Conservation (phyloP, 2,329 filamentous ascomycete species). For the Sporothrix brasiliensis region DNA sequence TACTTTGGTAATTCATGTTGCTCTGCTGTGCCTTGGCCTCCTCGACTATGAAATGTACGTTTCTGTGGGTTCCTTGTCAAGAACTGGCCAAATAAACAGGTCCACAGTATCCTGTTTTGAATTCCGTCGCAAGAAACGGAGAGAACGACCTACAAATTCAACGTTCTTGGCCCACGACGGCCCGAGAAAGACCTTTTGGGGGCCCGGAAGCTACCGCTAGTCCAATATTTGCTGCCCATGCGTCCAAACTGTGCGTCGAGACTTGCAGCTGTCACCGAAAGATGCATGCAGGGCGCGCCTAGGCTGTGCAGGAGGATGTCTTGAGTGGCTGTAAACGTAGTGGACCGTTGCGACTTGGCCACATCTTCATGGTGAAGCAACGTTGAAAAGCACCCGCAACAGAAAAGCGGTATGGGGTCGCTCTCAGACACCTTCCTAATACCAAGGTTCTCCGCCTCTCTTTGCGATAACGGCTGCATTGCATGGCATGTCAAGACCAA, state of each 20-base stretch:
- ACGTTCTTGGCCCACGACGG: background rate
- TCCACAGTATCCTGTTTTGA: background rate
- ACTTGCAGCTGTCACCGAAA: slow-evolving; percentile 10
- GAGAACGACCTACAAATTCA: background rate
- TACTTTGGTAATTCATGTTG: background rate
- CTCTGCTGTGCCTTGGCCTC: background rate
- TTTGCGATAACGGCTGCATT: slow-evolving; percentile 25
- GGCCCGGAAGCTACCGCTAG: slow-evolving; percentile 23
- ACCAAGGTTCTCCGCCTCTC: background rate
- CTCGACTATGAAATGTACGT: background rate
- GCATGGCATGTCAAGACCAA: background rate
- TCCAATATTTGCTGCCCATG: slow-evolving; percentile 16
- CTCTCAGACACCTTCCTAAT: background rate
- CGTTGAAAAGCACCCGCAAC: background rate
- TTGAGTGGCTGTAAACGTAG: background rate
- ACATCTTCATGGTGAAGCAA: background rate
- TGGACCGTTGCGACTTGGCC: background rate
- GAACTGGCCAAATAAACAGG: background rate
- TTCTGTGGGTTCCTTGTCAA: background rate
- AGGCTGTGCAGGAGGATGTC: background rate
- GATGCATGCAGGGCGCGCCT: slow-evolving; percentile 1
- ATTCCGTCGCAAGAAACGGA: background rate
- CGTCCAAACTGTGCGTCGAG: slow-evolving; percentile 4
- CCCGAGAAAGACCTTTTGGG: background rate
- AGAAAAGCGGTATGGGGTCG: slow-evolving; percentile 1